Conservation (phyloP, 2,329 filamentous ascomycete species). For the Biscogniauxia sp. region DNA sequence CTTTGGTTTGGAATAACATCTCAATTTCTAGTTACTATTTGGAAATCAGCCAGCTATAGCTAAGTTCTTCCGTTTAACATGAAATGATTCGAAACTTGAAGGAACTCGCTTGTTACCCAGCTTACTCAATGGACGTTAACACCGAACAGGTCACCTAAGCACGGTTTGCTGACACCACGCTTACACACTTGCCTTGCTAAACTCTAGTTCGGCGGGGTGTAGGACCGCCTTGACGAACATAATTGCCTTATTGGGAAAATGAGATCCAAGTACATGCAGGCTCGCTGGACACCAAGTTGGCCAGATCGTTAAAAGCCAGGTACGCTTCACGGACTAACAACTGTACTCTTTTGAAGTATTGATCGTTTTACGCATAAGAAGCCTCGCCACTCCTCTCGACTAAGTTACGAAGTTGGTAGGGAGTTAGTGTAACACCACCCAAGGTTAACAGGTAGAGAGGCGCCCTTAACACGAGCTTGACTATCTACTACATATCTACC, state of each 20-base stretch:
- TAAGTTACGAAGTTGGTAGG: background rate
- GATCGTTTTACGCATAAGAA: background rate
- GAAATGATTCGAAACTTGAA: background rate
- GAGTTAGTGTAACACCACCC: background rate
- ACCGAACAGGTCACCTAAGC: no score
- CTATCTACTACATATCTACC: background rate
- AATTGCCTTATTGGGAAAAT: background rate
- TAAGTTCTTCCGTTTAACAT: background rate
- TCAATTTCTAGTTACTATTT: no score
- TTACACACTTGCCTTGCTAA: background rate
- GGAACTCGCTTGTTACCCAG: background rate
- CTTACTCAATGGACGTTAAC: background rate
- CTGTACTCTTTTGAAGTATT: background rate
- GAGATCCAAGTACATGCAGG: background rate
- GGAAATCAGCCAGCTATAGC: background rate
- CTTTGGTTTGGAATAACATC: no score
- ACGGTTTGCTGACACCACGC: background rate
- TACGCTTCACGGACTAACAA: background rate
- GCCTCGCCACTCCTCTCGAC: background rate
- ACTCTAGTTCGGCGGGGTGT: background rate
- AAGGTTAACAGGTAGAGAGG: background rate
- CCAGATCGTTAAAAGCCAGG: background rate
- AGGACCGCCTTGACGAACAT: background rate
- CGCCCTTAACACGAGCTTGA: background rate
- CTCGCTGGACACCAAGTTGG: background rate